These are phyloP conservation scores for Phytophthora pluvialis DNA, from an alignment of 352 stramenopile genomes.

Conservation along the genomic window DNA sequence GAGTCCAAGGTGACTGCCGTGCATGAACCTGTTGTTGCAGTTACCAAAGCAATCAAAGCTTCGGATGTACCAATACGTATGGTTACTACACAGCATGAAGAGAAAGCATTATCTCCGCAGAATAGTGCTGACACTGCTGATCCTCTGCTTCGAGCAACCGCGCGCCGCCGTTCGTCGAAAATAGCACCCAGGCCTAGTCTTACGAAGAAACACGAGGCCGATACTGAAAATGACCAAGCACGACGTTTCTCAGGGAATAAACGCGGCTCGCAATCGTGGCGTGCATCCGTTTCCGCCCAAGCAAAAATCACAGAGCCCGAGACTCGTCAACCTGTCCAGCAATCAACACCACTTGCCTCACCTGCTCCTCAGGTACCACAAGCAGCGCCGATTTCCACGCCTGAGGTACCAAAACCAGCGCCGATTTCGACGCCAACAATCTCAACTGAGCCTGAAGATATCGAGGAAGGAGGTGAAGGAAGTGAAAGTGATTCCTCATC, in stretches of 20 bases:
- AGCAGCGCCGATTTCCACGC: background rate
- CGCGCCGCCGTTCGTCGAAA: conserved; percentile 26
- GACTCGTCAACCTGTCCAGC: background rate
- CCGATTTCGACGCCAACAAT: background rate
- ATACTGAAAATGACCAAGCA: background rate
- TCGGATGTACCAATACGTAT: conserved; percentile 4
- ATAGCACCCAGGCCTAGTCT: conserved; percentile 20
- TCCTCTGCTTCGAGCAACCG: conserved; percentile 19
- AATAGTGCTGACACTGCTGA: background rate
- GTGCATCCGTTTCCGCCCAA: conserved; percentile 3
- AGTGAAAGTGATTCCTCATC: conserved; percentile 18
- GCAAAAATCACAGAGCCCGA: conserved; percentile 3
- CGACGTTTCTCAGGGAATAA: conserved; percentile 22
- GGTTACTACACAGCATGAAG: background rate
- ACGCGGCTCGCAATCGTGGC: conserved; percentile 11
- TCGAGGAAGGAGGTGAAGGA: conserved; percentile 15
- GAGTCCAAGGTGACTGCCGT: background rate
- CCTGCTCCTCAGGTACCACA: background rate
- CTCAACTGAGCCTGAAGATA: background rate
- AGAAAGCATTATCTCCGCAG: conserved; percentile 1
- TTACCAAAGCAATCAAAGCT: conserved; percentile 3
- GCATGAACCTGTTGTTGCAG: background rate
- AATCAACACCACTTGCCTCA: background rate
- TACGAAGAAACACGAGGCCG: conserved; percentile 16
- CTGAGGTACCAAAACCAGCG: background rate